Percentiles rank a stretch among this genome's conserved stretches.
These are phyloP conservation scores for Nelumbo lutea DNA, from an alignment of 164 flowering plant species.

Conservation along the genomic window DNA sequence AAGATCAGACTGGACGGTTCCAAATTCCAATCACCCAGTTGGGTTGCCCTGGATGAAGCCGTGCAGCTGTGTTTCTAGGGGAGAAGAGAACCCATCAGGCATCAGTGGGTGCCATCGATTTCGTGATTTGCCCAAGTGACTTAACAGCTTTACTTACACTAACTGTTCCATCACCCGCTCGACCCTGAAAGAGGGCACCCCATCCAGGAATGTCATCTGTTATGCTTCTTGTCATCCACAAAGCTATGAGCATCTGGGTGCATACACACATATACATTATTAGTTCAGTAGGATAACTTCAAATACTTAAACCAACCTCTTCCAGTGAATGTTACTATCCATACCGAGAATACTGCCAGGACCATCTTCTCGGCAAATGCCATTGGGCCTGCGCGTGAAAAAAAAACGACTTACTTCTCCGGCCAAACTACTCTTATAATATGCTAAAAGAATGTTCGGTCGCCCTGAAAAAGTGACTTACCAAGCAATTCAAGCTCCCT, in stretches of 20 bases:
- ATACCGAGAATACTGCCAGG: conserved; percentile 59
- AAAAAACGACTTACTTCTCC: not conserved
- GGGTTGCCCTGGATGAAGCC: no score
- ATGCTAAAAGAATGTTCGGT: no score
- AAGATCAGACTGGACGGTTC: no score
- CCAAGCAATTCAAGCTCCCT: conserved; percentile 74
- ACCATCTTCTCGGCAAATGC: conserved; percentile 88
- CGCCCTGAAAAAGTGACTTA: conserved; percentile 25
- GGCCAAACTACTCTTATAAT: no score
- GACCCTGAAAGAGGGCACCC: conserved; percentile 73
- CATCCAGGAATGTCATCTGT: conserved; percentile 90
- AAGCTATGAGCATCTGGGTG: conserved; percentile 53
- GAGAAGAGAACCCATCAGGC: no score
- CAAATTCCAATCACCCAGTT: no score
- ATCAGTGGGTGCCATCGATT: no score
- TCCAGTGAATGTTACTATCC: conserved; percentile 9
- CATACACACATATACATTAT: not conserved
- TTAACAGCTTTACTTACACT: conserved; percentile 51
- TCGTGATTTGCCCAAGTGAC: no score
- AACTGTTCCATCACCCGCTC: conserved; percentile 82
- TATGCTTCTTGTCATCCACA: conserved; percentile 94
- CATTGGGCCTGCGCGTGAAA: conserved; percentile 63
- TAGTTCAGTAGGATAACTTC: no score
- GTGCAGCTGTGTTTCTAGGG: no score
- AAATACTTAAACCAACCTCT: no score